Conservation (phyloP, 768 basidiomycete species). For the Leccinellum luteum region DNA sequence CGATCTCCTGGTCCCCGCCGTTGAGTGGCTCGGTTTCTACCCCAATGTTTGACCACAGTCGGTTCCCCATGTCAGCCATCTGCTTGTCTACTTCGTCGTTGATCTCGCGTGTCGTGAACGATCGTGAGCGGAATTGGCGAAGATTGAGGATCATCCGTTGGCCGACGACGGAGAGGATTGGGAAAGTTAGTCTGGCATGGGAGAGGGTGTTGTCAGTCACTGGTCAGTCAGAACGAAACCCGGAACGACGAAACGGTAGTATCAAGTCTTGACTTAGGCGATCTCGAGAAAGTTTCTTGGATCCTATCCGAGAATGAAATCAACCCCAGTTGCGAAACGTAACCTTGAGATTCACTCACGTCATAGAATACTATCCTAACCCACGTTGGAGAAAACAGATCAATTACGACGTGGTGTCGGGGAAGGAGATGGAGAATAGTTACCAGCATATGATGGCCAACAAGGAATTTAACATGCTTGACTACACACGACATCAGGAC, state of each 20-base stretch:
- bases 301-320: slow-evolving; percentile 4
- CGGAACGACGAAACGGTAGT: neutral
- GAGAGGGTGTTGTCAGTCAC: no score
- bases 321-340: no score
- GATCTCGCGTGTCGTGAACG: slow-evolving; percentile 4
- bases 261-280: neutral
- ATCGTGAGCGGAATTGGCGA: neutral
- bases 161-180: slow-evolving; percentile 14
- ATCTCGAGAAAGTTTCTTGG: slow-evolving; percentile 8
- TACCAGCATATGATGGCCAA: neutral
- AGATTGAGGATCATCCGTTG: slow-evolving; percentile 23
- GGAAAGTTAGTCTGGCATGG: slow-evolving; percentile 10
- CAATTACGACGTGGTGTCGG: neutral
- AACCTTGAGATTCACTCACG: no score
- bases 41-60: neutral
- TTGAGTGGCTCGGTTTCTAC: neutral
- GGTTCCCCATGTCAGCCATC: neutral
- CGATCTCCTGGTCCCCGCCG: no score
- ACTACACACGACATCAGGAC: neutral
- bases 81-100: slow-evolving; percentile 5
- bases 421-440: neutral
- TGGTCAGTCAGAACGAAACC: neutral
- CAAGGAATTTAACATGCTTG: neutral
- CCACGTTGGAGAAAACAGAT: neutral
- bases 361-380: no score